phyloP scores from a whole-genome alignment of 768 basidiomycete species.

The Collybiopsis confluens region DNA sequence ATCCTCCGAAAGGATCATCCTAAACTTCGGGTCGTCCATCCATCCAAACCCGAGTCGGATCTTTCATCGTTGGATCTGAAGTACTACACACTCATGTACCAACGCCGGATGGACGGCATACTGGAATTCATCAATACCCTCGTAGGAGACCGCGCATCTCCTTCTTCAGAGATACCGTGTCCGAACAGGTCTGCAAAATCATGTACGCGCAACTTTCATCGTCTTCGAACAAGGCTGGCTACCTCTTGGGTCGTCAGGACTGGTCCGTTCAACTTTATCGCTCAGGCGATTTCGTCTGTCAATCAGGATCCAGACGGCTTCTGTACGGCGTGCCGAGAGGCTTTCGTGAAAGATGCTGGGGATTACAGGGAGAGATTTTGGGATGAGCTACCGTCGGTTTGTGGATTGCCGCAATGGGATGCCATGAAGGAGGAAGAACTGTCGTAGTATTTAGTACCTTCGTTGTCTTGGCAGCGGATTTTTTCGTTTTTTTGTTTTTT shows the following conservation, averaged over 20 bases:
- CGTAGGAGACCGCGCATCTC: slow-evolving; percentile 27
- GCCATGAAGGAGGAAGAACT: slow-evolving; percentile 31
- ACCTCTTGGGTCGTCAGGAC: slow-evolving; percentile 47
- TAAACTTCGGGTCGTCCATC: slow-evolving; percentile 44
- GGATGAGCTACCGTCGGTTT: slow-evolving; percentile 41
- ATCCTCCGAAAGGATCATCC: slow-evolving; percentile 47
- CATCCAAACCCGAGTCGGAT: slow-evolving; percentile 43
- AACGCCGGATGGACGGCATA: slow-evolving; percentile 44
- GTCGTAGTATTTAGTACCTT: no score
- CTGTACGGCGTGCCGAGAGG: slow-evolving; percentile 38
- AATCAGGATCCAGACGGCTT: slow-evolving; percentile 32
- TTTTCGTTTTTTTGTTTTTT: no score
- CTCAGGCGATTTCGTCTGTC: slow-evolving; percentile 38
- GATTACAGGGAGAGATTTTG: slow-evolving; percentile 37
- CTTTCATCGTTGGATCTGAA: slow-evolving; percentile 38
- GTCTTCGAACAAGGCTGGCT: slow-evolving; percentile 37
- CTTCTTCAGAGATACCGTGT: slow-evolving; percentile 21
- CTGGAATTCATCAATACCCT: slow-evolving; percentile 44
- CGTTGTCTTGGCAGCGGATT: no score
- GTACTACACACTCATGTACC: slow-evolving; percentile 54
- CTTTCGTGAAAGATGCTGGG: slow-evolving; percentile 37
- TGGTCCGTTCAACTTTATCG: slow-evolving; percentile 50
- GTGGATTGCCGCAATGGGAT: slow-evolving; percentile 46
- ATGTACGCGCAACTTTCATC: slow-evolving; percentile 40
- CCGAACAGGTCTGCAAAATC: slow-evolving; percentile 12